A percentile compares a stretch with the other conserved stretches of the same genome.
phyloP scores from a whole-genome alignment of 2,329 filamentous ascomycete genomes.

The Aureobasidium sp. region DNA sequence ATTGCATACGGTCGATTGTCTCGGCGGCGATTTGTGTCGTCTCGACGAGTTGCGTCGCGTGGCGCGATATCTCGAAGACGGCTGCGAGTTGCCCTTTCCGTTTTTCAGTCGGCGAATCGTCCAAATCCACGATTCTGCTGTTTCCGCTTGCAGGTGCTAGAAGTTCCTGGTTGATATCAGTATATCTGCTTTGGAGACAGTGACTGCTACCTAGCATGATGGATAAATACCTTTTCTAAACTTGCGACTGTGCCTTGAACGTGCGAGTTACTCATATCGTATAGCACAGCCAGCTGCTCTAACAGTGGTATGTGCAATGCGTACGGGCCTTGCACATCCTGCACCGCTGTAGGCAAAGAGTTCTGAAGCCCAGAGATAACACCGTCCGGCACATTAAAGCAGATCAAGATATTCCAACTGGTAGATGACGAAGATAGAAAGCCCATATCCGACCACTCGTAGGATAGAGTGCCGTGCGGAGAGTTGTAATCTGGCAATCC shows the following conservation, averaged over 20 bases:
- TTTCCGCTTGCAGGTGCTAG: not conserved
- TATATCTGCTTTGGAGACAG: not conserved
- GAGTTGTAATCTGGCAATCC: not conserved
- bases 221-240: not conserved
- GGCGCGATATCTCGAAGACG: not conserved
- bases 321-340: not conserved
- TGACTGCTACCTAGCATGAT: too few relatives aligned
- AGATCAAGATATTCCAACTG: not conserved
- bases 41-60: not conserved
- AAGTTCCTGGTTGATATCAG: not conserved
- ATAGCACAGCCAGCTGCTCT: not conserved
- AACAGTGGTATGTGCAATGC: not conserved
- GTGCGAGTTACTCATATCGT: not conserved
- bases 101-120: not conserved
- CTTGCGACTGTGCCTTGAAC: not conserved
- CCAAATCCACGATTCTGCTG: not conserved
- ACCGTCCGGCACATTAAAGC: not conserved
- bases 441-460: not conserved
- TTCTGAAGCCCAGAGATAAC: not conserved
- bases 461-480: not conserved
- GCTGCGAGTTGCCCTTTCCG: not conserved
- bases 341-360: not conserved
- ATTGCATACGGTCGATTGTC: not conserved
- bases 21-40: not conserved
- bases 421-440: not conserved